A percentile compares a stretch with the other conserved stretches of the same genome.
phyloP scores from a whole-genome alignment of 2,329 filamentous ascomycete genomes.

The Penicillium sp. region DNA sequence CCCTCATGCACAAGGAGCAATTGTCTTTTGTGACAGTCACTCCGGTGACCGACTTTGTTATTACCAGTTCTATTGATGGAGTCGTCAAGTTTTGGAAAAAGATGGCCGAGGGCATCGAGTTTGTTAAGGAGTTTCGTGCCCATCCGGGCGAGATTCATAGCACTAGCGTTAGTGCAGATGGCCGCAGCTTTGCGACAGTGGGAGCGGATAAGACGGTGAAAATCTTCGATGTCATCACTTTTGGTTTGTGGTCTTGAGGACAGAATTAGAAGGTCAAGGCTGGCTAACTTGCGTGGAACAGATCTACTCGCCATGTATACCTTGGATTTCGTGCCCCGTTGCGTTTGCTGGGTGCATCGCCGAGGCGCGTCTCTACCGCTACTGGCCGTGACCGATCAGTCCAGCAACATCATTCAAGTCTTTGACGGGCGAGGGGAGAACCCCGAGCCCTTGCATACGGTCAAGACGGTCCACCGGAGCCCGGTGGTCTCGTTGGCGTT shows the following conservation, averaged over 20 bases:
- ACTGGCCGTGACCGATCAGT: slow-evolving; percentile 77
- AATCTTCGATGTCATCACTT: slow-evolving; percentile 72
- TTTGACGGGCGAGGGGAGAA: slow-evolving; percentile 90
- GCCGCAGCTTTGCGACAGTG: slow-evolving; percentile 87
- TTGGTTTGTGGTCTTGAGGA: slow-evolving; percentile 48
- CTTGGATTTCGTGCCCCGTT: slow-evolving; percentile 72
- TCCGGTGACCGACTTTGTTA: slow-evolving; percentile 88
- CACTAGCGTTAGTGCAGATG: slow-evolving; percentile 84
- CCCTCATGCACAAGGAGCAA: slow-evolving; percentile 98
- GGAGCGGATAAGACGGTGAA: slow-evolving; percentile 57
- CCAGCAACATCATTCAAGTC: slow-evolving; percentile 71
- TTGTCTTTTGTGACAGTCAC: slow-evolving; percentile 85
- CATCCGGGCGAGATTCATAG: slow-evolving; percentile 82
- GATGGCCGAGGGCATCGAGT: slow-evolving; percentile 83
- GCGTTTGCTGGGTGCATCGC: slow-evolving; percentile 88
- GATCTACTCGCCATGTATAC: slow-evolving; percentile 80
- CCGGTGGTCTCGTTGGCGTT: slow-evolving; percentile 84
- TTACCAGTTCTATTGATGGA: slow-evolving; percentile 92
- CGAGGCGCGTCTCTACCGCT: slow-evolving; percentile 84
- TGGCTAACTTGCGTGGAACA: slow-evolving; percentile 22
- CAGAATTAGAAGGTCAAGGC: not conserved
- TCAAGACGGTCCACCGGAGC: slow-evolving; percentile 77
- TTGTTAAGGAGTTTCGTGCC: slow-evolving; percentile 95
- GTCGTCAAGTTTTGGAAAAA: slow-evolving; percentile 99
- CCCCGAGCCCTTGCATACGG: slow-evolving; percentile 70